Evolutionary conservation across 2,329 filamentous ascomycete species (phyloP), one percentile per base, ranked within the genome.

Genomic region (Aspergillus caelatus): DNA sequence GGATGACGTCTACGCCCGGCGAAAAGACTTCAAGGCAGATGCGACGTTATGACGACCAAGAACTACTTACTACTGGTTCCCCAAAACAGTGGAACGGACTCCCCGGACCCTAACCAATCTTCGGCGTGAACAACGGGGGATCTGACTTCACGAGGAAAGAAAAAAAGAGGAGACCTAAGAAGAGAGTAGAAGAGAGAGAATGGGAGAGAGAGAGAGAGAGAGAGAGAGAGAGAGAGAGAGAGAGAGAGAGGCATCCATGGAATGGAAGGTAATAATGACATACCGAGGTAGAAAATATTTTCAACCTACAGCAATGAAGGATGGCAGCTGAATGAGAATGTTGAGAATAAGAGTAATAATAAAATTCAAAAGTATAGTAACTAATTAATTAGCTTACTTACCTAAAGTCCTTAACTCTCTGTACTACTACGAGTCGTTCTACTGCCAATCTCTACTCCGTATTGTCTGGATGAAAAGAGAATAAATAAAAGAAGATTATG

Each of bases 1-100:
- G 70, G 72, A 78, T 78, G 75, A 78, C 75, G 75, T 77, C 75
- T 74, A 75, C 74, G 60, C 66, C 66, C 65, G 62, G 53, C 52
- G 50, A 61, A 57, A 45, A 45, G n/a, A 41, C 28, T 48, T 57
- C 57, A 30, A 39, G 32, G 52, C 52, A 55, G 52, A 67, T 70
- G 65, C 66, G 68, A 70, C 67, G 66, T 61, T 66, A 69, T 68
- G 68, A 70, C 68, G 65, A 61, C 61, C 64, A 55, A 39, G 52
- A 39, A 54, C 28, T 34, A 53, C 50, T 12, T 34, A 53, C 50
- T 12, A 36, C 30, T 36, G 28, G 30, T 54, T 56, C 45, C 21
- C 43, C 53, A 63, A 61, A 39, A 39, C 55, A 30, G 58, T 63
- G 62, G 61, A 60, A 63, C 66, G 63, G 66, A 65, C 46, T 52